A percentile compares a stretch with the other conserved stretches of the same genome.
Conservation (phyloP, 768 basidiomycete species). For the Pulveroboletus ravenelii region DNA sequence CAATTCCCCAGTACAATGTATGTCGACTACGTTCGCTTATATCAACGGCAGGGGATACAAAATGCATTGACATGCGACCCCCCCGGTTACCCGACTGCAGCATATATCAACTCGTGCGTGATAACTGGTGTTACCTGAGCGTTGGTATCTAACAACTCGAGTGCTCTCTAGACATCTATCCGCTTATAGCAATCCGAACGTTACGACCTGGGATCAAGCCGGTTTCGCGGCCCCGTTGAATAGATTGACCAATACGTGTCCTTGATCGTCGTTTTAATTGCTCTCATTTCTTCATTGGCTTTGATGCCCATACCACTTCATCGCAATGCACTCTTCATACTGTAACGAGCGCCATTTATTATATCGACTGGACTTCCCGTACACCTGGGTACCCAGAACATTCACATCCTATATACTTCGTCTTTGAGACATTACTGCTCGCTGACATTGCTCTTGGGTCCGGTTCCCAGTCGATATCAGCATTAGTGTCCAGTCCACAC, state of each 20-base stretch:
- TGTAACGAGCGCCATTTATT: constrained; percentile 25
- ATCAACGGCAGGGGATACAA: constrained; percentile 70
- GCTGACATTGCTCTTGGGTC: not conserved
- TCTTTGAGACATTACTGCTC: not conserved
- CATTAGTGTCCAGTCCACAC: constrained; percentile 1
- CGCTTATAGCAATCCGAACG: constrained; percentile 74
- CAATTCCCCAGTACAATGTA: constrained; percentile 76
- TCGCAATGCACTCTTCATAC: constrained; percentile 21
- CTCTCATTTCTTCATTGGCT: constrained; percentile 7
- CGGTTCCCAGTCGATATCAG: constrained; percentile 1
- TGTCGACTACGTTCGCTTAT: constrained; percentile 87
- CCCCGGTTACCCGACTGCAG: constrained; percentile 64
- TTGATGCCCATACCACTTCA: constrained; percentile 15
- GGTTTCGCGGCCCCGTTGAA: constrained; percentile 77
- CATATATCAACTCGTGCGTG: constrained; percentile 67
- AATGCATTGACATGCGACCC: constrained; percentile 80
- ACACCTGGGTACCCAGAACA: constrained; percentile 1
- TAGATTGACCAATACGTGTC: constrained; percentile 24
- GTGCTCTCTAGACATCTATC: constrained; percentile 32
- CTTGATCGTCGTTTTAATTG: constrained; percentile 13
- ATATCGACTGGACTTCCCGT: constrained; percentile 15
- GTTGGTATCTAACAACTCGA: constrained; percentile 10
- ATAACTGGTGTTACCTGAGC: not conserved
- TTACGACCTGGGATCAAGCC: constrained; percentile 80
- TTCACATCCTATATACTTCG: constrained; percentile 13